Evolutionary conservation across 2,329 filamentous ascomycete species (phyloP).

Genomic region (Nemania diffusa): DNA sequence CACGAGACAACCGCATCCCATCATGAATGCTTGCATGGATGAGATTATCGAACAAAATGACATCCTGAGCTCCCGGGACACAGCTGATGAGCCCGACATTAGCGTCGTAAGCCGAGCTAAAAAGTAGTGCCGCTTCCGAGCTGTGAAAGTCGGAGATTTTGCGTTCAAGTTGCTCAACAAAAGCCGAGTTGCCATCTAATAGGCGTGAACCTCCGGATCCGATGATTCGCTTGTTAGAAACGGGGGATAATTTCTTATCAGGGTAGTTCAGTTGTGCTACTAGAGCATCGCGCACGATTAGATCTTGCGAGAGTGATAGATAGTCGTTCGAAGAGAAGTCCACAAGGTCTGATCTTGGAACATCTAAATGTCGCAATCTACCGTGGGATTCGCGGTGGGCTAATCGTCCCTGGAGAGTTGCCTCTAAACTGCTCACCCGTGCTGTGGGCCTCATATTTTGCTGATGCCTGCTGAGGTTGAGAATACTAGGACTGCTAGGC

Average conservation of each 20-base stretch:
- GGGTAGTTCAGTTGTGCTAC: slow-evolving; percentile 14
- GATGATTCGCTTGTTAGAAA: slow-evolving; percentile 30
- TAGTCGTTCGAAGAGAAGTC: slow-evolving; percentile 85
- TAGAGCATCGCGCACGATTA: slow-evolving; percentile 56
- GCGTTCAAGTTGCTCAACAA: slow-evolving; percentile 58
- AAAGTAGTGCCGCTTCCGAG: slow-evolving; percentile 59
- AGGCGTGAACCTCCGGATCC: slow-evolving; percentile 66
- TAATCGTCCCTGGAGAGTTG: slow-evolving; percentile 39
- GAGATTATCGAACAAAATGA: slow-evolving; percentile 77
- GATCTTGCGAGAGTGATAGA: slow-evolving; percentile 74
- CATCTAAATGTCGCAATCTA: slow-evolving; percentile 58
- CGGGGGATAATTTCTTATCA: slow-evolving; percentile 7
- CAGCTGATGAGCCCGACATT: slow-evolving; percentile 72
- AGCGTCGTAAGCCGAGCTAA: slow-evolving; percentile 72
- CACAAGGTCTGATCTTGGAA: slow-evolving; percentile 73
- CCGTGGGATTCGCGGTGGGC: slow-evolving; percentile 45
- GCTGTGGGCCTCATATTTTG: slow-evolving; percentile 8
- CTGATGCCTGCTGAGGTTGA: not conserved
- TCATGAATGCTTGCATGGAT: slow-evolving; percentile 84
- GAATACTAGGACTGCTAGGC: not conserved
- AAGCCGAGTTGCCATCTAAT: slow-evolving; percentile 61
- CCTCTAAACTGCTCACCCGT: slow-evolving; percentile 35
- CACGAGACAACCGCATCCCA: slow-evolving; percentile 75
- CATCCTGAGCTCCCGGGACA: slow-evolving; percentile 68
- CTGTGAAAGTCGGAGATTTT: slow-evolving; percentile 61